Evolutionary conservation across 345 rosid species (phyloP), one percentile per base, ranked within the genome.

Genomic region (sweet orange (Citrus sinensis)): DNA sequence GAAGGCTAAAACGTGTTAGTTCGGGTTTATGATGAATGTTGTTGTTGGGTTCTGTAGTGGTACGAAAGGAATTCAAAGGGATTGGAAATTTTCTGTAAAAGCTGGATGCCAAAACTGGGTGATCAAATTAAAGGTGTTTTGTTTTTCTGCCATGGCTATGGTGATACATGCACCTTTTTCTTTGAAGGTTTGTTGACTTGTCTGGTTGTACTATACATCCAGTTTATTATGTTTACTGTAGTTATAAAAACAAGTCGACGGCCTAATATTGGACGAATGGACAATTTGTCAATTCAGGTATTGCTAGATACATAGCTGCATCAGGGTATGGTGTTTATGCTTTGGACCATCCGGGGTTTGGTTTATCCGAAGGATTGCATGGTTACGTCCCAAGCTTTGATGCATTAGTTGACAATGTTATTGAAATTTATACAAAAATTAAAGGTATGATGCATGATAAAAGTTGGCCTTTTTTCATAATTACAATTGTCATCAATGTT

Each of bases 111-210:
- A 20, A 80, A 85, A 81, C 76, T 78, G 7, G 94, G 87, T 1
- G 88, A 84, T 30, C 76, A 32, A 79, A 88, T 91, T 29, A 93
- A 93, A 86, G 99, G 97, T 68, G 87, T 83, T 29, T 80, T 95
- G 75, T 93, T 76, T 74, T 89, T 93, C 63, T 88, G 92, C 82
- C 99, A 95, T 90, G 99, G 99, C 16, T 95, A 95, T 87, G 99
- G 99, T 39, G 97, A 94, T 80, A 93, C 98, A 67, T 95, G 99
- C 90, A 95, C 99, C 76, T 95, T 95, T 92, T 92, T 95, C 91
- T 93, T 93, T 67, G 98, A 95, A 90, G 99, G 99, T 95, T 77
- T 5, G 96, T 76, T n/a, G 10, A 78, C 64, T 76, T 25, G 32
- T 71, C 42, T 24, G 39, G 42, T 10, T 17, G 1, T 16, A 49